Percentiles rank a stretch among this genome's conserved stretches.
Evolutionary conservation across 2,329 filamentous ascomycete species (phyloP).

Genomic region (Penicillium nordicum): DNA sequence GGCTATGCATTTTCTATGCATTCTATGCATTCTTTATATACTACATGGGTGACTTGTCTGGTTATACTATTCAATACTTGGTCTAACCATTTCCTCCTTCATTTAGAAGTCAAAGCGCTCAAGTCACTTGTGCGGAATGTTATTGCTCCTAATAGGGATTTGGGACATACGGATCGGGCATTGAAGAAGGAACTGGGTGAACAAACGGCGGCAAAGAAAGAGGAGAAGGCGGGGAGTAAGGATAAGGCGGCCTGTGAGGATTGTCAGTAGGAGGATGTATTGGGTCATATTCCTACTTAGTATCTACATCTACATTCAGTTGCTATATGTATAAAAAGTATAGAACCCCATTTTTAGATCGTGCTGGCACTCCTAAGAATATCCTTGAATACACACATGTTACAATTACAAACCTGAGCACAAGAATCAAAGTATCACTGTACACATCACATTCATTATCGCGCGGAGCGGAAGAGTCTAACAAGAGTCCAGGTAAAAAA

Average conservation of each 20-base stretch:
- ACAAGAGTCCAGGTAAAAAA: background rate
- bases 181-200: slow-evolving; percentile 34
- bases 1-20: no score
- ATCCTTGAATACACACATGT: no score
- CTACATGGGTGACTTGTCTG: background rate
- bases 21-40: background rate
- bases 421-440: background rate
- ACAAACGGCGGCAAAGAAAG: background rate
- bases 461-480: slow-evolving; percentile 4
- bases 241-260: slow-evolving; percentile 16
- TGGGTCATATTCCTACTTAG: background rate
- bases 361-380: background rate
- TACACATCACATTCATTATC: slow-evolving; percentile 18
- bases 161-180: slow-evolving; percentile 75
- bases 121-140: slow-evolving; percentile 81
- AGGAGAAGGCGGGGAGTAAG: slow-evolving; percentile 6
- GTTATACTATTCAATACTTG: background rate
- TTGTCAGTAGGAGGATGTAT: slow-evolving; percentile 9
- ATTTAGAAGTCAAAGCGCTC: slow-evolving; percentile 75
- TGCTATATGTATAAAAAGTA: background rate
- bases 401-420: background rate
- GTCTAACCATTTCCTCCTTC: background rate
- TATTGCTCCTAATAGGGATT: slow-evolving; percentile 70
- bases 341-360: no score
- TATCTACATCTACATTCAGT: background rate